Evolutionary conservation across 495 filamentous ascomycete species (phyloP).

Genomic region (Penicillium silybi): DNA sequence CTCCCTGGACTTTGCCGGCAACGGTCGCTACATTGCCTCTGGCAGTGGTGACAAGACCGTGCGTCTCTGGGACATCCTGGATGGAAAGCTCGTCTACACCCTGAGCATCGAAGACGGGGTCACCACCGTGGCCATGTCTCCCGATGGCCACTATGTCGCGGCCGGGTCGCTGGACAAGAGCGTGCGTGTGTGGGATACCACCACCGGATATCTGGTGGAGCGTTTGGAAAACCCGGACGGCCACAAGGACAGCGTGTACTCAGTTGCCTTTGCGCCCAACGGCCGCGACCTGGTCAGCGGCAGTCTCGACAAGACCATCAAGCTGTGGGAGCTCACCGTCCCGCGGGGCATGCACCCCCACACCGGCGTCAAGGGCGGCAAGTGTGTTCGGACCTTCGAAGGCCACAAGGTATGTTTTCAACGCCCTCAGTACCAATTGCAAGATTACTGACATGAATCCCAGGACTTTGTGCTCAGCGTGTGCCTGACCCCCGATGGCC

Average conservation of each 20-base stretch:
- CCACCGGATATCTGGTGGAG: conserved; percentile 75
- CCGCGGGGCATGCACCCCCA: conserved; percentile 60
- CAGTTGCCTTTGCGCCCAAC: conserved; percentile 84
- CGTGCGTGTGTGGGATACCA: conserved; percentile 84
- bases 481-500: conserved; percentile 79
- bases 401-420: conserved; percentile 71
- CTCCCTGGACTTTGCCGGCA: conserved; percentile 84
- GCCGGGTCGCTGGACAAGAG: conserved; percentile 89
- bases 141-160: conserved; percentile 79
- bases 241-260: conserved; percentile 91
- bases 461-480: conserved; percentile 91
- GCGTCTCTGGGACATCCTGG: conserved; percentile 82
- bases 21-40: conserved; percentile 83
- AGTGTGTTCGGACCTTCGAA: conserved; percentile 85
- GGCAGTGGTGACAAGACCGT: conserved; percentile 86
- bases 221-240: conserved; percentile 81
- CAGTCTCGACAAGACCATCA: conserved; percentile 90
- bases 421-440: not conserved
- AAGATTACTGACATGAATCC: not conserved
- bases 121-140: conserved; percentile 88
- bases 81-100: conserved; percentile 66
- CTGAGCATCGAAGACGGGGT: conserved; percentile 87
- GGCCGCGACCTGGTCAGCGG: conserved; percentile 84
- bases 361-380: conserved; percentile 65
- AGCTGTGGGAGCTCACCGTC: conserved; percentile 84